A percentile compares a stretch with the other conserved stretches of the same genome.
These are phyloP conservation scores for Rubus idaeus DNA, from an alignment of 306 rosid species.

Conservation along the genomic window DNA sequence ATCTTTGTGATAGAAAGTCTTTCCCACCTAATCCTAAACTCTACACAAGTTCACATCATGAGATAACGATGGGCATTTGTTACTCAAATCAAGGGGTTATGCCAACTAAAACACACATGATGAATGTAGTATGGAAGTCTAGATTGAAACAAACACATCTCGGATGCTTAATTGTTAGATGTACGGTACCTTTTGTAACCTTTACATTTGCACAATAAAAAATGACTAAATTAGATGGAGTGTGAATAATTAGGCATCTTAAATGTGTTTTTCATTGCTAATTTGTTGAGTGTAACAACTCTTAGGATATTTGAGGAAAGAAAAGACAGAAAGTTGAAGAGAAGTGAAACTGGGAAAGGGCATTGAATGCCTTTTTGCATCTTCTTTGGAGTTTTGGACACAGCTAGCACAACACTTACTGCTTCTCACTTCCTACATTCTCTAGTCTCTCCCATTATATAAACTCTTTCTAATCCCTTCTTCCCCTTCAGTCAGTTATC, in stretches of 20 bases:
- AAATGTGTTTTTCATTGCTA: background rate
- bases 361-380: too few species aligned
- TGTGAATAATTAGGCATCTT: too few species aligned
- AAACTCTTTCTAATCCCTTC: constrained; percentile 37
- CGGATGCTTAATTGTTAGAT: background rate
- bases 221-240: background rate
- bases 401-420: too few species aligned
- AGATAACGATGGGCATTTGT: background rate
- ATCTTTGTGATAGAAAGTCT: background rate
- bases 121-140: background rate
- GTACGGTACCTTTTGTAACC: background rate
- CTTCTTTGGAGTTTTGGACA: constrained; percentile 14
- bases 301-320: background rate
- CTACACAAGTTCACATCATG: background rate
- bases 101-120: background rate
- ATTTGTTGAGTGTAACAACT: background rate
- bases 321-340: background rate
- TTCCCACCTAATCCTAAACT: constrained; percentile 11
- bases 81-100: constrained; percentile 1
- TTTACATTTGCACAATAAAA: background rate
- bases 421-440: background rate
- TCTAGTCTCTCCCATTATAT: constrained; percentile 16
- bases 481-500: constrained; percentile 20
- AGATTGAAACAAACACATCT: background rate
- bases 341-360: background rate